Conservation (phyloP, 2,329 filamentous ascomycete genomes). For the Mycosphaerelloides madeirae region DNA sequence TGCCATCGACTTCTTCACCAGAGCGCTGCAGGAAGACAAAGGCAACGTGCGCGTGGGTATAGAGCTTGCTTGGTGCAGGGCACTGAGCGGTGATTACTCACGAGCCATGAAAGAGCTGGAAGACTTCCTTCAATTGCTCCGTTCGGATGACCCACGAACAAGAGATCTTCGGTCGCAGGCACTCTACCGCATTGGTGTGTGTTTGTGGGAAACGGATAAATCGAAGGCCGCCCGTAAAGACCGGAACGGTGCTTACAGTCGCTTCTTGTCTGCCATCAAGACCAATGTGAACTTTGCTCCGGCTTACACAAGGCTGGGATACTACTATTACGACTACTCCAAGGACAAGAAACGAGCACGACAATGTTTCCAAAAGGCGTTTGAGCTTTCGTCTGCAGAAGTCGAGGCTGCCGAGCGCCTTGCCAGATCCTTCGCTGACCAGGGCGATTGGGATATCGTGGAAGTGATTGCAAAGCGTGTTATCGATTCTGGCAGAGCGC, state of each 20-base stretch:
- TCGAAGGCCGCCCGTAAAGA: slow-evolving; percentile 71
- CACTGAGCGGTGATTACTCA: slow-evolving; percentile 70
- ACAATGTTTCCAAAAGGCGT: slow-evolving; percentile 93
- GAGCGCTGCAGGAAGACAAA: slow-evolving; percentile 68
- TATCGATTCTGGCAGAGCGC: slow-evolving; percentile 89
- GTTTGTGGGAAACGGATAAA: slow-evolving; percentile 77
- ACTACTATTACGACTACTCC: slow-evolving; percentile 87
- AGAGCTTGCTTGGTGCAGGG: slow-evolving; percentile 89
- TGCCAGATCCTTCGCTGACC: slow-evolving; percentile 78
- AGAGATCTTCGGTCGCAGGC: slow-evolving; percentile 77
- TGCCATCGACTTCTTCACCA: slow-evolving; percentile 73
- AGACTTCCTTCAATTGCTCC: slow-evolving; percentile 61
- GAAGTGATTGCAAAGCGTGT: slow-evolving; percentile 87
- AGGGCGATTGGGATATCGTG: slow-evolving; percentile 93
- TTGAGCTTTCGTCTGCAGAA: slow-evolving; percentile 85
- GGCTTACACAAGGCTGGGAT: slow-evolving; percentile 82
- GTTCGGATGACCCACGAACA: slow-evolving; percentile 55
- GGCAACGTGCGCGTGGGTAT: slow-evolving; percentile 73
- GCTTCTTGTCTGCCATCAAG: slow-evolving; percentile 78
- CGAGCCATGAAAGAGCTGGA: slow-evolving; percentile 66
- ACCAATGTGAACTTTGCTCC: slow-evolving; percentile 84
- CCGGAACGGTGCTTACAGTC: slow-evolving; percentile 74
- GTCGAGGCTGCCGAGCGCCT: slow-evolving; percentile 82
- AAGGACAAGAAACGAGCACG: slow-evolving; percentile 80
- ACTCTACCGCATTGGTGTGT: slow-evolving; percentile 80